Base-by-base conservation (phyloP, 2,329 filamentous ascomycete species). In the Phoma sp. region DNA sequence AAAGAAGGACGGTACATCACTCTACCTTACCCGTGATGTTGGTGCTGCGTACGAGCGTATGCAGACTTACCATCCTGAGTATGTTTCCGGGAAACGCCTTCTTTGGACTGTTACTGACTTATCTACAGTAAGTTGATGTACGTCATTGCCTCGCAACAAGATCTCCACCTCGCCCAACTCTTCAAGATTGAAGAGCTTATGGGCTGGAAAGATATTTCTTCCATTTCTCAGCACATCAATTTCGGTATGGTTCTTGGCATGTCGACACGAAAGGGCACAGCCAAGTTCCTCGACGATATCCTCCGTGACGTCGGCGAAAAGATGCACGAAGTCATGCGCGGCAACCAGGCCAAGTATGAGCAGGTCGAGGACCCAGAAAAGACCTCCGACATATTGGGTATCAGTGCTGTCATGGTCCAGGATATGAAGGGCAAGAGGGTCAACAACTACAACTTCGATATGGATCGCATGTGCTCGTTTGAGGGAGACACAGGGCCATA, bases 321-420 rank as follows among this genome's bases (percentile, higher is more conserved):
- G 78, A 99, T 99, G 95, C 93, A 98, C 81, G 91, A 96, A 57
- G 91, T 96, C 45, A 99, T 99, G 95, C 86, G 81, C 76, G 89
- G 89, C 80, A 98, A 98, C 75, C 83, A 90, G 67, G 82, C 84
- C 71, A 99, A 99, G 81, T 99, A 98, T 77, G 79, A 86, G 51
- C 92, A 97, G 76, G 88, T 99, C 17, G 90, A 88, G 69, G 82
- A 98, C 74, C 93, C 93, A 0, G 87, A 86, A 48, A 84, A 85
- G 48, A 90, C 88, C 9, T 92, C 95, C 57, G 95, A 98, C 78
- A 91, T 85, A 10, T 84, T 98, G 3, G 95, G 93, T 60, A 97
- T 98, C 72, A 93, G 90, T 61, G 89, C 90, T 71, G 93, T 98
- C 71, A 98, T 98, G 92, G 92, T 96, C 17, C 93, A 98, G 77